Percentiles rank a stretch among this genome's conserved stretches.
These are phyloP conservation scores for Talaromyces sp. DNA, from an alignment of 2,329 filamentous ascomycete genomes.

Conservation along the genomic window DNA sequence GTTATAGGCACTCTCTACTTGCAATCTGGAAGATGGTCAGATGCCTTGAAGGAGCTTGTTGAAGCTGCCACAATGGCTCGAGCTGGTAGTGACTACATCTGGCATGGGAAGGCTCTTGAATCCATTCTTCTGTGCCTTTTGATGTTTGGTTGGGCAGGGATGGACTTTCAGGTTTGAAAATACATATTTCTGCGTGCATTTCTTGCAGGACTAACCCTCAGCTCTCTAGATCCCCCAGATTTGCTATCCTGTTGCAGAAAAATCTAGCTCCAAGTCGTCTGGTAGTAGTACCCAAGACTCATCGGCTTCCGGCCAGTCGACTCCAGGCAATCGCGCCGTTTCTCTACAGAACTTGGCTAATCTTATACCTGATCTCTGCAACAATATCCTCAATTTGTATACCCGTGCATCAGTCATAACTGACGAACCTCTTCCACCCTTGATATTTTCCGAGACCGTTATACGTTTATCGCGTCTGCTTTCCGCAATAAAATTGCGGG, in stretches of 20 bases:
- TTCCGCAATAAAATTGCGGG: conserved; percentile 45
- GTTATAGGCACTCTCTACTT: conserved; percentile 81
- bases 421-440: conserved; percentile 48
- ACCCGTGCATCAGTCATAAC: conserved; percentile 48
- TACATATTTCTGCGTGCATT: background rate
- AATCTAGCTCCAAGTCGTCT: conserved; percentile 38
- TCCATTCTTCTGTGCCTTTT: conserved; percentile 77
- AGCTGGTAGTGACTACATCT: conserved; percentile 83
- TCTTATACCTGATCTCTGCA: conserved; percentile 51
- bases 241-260: conserved; percentile 48
- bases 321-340: conserved; percentile 43
- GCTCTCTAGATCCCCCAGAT: conserved; percentile 47
- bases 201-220: background rate
- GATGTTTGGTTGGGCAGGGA: conserved; percentile 74
- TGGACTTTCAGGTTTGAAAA: conserved; percentile 61
- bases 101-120: conserved; percentile 94
- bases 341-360: conserved; percentile 47
- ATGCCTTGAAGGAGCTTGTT: conserved; percentile 75
- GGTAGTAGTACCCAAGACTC: conserved; percentile 20
- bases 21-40: conserved; percentile 81
- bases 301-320: conserved; percentile 34
- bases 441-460: conserved; percentile 53
- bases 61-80: conserved; percentile 75
- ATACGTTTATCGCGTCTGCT: conserved; percentile 52
- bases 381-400: conserved; percentile 54